Base-by-base conservation (phyloP, 2,329 filamentous ascomycete species). In the Xylaria sp. region DNA sequence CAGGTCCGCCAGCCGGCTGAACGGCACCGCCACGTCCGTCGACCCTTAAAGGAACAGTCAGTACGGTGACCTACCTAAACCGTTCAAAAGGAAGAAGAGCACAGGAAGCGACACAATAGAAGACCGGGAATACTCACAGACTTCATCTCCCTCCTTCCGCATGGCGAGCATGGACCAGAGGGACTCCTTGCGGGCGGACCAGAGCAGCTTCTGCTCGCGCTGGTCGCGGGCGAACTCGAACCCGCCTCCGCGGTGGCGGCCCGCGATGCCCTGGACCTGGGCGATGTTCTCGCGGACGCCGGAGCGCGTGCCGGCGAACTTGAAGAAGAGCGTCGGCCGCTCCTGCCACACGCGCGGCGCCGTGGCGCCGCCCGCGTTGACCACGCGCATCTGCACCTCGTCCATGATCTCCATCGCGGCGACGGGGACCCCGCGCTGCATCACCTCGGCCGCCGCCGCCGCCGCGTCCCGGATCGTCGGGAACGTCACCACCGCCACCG, bases 321-420 rank as follows among this genome's bases (percentile, higher is more conserved):
- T 92, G 81, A 93, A 91, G 71, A 93, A 92, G 11, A 93, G 78
- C 1, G 90, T 92, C 0, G 90, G 89, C 50, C 81, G 73, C 71
- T 92, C 90, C 63, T 87, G 82, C 90, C 90, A 93, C 40, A 83
- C 82, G 5, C 82, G 75, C 16, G 85, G 86, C 7, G 83, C 81
- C 0, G 88, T 91, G 3, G 84, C 84, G 1, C 88, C 87, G 9
- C 87, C 83, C 48, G 86, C 78, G 72, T 94, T 94, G 67, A 94
- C 86, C 0, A 93, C 88, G 59, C 78, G 82, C 90, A 94, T 94
- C 72, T 92, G 89, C 2, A 93, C 88, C 53, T 94, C 90, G 67
- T 94, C 90, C 88, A 94, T 91, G 62, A 94, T 85, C 72, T 94
- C 90, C 83, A 92, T 88, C 2, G 88, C 88, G 0, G 87, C 88